Evolutionary conservation across 805 yeast genomes (phyloP).

Genomic region (Nakazawaea molendinolei): DNA sequence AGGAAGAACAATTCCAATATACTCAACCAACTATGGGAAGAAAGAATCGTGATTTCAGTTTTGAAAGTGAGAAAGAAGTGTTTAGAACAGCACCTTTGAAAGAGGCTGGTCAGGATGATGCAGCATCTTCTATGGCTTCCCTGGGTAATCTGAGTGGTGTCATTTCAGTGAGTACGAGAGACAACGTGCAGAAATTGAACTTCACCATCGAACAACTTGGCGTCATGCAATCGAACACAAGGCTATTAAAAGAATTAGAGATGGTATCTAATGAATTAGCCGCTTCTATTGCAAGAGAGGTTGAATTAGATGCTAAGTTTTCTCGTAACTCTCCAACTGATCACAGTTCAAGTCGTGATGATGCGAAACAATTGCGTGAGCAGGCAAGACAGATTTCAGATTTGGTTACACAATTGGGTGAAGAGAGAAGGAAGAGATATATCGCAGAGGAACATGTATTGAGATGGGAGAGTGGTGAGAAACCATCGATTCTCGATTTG

Average conservation of each 20-base stretch:
- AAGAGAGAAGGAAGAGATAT: conserved; percentile 59
- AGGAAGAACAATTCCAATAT: conserved; percentile 3
- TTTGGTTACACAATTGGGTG: conserved; percentile 49
- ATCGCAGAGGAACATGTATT: conserved; percentile 68
- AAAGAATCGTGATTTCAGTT: conserved; percentile 10
- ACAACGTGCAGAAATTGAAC: conserved; percentile 10
- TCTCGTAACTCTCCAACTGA: neutral
- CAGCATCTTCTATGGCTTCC: conserved; percentile 1
- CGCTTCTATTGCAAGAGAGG: conserved; percentile 62
- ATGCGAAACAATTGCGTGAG: conserved; percentile 27
- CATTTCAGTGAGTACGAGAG: neutral
- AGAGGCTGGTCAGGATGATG: neutral
- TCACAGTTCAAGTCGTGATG: neutral
- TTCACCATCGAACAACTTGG: conserved; percentile 58
- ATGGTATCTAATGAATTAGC: conserved; percentile 69
- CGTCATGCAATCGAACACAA: conserved; percentile 51
- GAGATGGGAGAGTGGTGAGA: conserved; percentile 43
- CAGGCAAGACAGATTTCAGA: conserved; percentile 39
- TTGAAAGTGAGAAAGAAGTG: conserved; percentile 10
- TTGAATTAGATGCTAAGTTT: conserved; percentile 41
- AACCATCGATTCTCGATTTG: conserved; percentile 49
- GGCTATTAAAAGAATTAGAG: conserved; percentile 56
- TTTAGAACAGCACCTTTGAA: conserved; percentile 8
- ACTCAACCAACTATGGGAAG: conserved; percentile 10
- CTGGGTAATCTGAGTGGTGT: neutral